These are phyloP conservation scores for Akanthomyces muscarius DNA, from an alignment of 2,329 filamentous ascomycete species.

Conservation along the genomic window DNA sequence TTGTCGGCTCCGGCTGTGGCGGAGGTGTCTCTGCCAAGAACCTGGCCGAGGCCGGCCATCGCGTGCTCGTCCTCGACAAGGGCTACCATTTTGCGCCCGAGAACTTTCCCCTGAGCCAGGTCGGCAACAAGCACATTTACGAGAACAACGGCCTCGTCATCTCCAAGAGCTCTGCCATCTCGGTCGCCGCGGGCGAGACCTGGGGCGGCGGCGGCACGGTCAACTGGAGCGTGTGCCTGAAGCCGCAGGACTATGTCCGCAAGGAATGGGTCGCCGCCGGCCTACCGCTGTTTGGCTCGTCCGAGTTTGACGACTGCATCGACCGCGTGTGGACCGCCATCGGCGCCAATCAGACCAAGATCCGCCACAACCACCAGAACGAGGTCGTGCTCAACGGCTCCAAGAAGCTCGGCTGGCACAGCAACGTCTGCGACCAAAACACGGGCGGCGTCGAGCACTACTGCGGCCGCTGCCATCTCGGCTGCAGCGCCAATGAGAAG, in stretches of 20 bases:
- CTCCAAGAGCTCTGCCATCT: conserved; percentile 55
- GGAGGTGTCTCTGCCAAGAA: conserved; percentile 79
- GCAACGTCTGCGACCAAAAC: conserved; percentile 72
- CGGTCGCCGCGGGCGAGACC: conserved; percentile 62
- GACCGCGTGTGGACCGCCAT: conserved; percentile 76
- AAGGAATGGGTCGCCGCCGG: conserved; percentile 72
- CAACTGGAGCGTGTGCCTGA: conserved; percentile 71
- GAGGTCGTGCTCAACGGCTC: conserved; percentile 69
- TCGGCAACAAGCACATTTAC: conserved; percentile 58
- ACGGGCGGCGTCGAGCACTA: conserved; percentile 69
- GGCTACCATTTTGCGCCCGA: conserved; percentile 69
- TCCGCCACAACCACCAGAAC: conserved; percentile 72
- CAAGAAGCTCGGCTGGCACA: conserved; percentile 67
- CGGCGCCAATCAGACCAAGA: conserved; percentile 63
- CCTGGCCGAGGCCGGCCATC: conserved; percentile 69
- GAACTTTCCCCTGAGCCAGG: conserved; percentile 70
- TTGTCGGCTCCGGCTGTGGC: conserved; percentile 84
- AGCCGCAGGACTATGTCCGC: conserved; percentile 71
- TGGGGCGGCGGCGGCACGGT: conserved; percentile 86
- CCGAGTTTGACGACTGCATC: conserved; percentile 71
- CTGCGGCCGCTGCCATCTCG: conserved; percentile 62
- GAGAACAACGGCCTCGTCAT: conserved; percentile 60
- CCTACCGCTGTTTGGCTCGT: conserved; percentile 68
- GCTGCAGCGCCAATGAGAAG: conserved; percentile 66
- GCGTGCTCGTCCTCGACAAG: conserved; percentile 79